phyloP scores from a whole-genome alignment of 441 rosid genomes.

The Syzygium syzygioides region DNA sequence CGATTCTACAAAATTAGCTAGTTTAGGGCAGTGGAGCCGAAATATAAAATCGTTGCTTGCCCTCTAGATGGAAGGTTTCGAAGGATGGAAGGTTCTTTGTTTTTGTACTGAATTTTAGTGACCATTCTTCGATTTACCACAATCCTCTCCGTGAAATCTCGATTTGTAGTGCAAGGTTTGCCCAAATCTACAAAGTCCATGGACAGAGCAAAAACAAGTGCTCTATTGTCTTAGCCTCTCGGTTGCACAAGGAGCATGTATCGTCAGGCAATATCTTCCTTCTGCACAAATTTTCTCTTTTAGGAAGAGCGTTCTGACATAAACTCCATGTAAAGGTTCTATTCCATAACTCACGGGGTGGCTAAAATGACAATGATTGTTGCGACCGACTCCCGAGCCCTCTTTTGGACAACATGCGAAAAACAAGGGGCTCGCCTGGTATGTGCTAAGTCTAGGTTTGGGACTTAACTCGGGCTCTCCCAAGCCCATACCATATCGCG shows the following conservation, averaged over 20 bases:
- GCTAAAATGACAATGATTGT: background rate
- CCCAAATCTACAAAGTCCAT: background rate
- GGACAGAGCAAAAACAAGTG: background rate
- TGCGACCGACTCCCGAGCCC: too few relatives aligned
- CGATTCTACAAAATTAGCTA: background rate
- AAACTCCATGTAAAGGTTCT: background rate
- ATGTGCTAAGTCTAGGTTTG: too few relatives aligned
- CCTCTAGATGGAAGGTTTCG: background rate
- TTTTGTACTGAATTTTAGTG: background rate
- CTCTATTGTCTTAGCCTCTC: background rate
- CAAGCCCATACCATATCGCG: too few relatives aligned
- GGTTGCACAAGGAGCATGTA: background rate
- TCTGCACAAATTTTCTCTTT: rapidly evolving
- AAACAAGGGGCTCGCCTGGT: too few relatives aligned
- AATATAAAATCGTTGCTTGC: background rate
- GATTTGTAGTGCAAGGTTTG: background rate
- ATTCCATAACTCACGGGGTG: background rate
- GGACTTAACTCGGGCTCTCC: too few relatives aligned
- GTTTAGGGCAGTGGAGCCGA: background rate
- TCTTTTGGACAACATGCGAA: too few relatives aligned
- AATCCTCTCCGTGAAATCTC: background rate
- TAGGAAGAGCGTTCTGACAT: background rate
- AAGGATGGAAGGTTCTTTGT: background rate
- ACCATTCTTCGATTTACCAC: too few relatives aligned
- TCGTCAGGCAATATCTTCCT: background rate